A percentile compares a stretch with the other conserved stretches of the same genome.
phyloP scores from a whole-genome alignment of 441 rosid genomes.

The Mallotus repandus region DNA sequence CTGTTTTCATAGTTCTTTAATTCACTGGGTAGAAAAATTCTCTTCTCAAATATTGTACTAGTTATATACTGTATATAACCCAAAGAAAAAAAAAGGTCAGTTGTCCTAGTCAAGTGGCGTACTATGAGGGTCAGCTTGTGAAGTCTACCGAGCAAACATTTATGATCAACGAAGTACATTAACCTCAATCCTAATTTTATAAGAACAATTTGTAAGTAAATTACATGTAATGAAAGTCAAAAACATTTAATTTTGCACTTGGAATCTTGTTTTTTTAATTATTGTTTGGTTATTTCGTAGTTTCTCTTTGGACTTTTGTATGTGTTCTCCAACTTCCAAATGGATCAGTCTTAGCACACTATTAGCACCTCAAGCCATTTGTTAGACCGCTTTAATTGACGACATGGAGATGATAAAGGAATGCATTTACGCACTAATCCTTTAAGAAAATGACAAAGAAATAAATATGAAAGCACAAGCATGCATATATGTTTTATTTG shows the following conservation, averaged over 20 bases:
- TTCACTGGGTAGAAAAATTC: not conserved
- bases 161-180: not conserved
- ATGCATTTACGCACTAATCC: not conserved
- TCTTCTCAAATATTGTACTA: not conserved
- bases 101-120: not conserved
- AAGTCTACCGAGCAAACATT: not conserved
- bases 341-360: too few species aligned
- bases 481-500: not conserved
- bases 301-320: too few species aligned
- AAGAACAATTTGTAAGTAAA: too few species aligned
- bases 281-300: too few species aligned
- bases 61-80: not conserved
- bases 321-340: too few species aligned
- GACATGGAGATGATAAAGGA: not conserved
- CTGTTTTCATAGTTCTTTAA: not conserved
- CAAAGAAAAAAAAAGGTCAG: not conserved
- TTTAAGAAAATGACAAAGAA: slow-evolving; percentile 4
- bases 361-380: too few species aligned
- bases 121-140: slow-evolving; percentile 4
- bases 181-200: not conserved
- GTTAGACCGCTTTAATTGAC: too few species aligned
- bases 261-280: too few species aligned
- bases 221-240: not conserved
- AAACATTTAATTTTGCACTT: not conserved
- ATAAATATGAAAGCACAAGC: not conserved